phyloP scores from a whole-genome alignment of 2,329 filamentous ascomycete genomes.

The Cryphonectria nitschkei region DNA sequence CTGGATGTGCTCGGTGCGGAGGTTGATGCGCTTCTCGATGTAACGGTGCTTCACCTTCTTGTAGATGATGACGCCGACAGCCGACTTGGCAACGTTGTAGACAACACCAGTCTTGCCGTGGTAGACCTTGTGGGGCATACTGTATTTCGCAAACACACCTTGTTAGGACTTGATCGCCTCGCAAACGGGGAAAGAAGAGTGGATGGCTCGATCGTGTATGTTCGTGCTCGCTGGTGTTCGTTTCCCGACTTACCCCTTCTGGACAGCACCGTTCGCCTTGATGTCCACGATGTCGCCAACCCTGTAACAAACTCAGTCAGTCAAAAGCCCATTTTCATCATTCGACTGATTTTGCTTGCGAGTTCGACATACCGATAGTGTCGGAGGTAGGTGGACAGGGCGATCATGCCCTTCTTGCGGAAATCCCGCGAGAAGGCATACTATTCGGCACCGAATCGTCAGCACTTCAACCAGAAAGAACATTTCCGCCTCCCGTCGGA shows the following conservation, averaged over 20 bases:
- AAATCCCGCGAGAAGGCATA: constrained; percentile 94
- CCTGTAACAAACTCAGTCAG: constrained; percentile 47
- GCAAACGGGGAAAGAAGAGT: neutral
- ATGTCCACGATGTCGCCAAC: constrained; percentile 99
- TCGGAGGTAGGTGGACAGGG: constrained; percentile 90
- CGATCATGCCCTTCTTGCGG: constrained; percentile 94
- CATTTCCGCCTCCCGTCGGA: neutral
- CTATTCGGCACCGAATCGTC: constrained; percentile 46
- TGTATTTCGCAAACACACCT: constrained; percentile 43
- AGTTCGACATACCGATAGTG: constrained; percentile 74
- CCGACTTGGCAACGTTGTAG: constrained; percentile 99
- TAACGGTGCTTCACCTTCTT: constrained; percentile 99
- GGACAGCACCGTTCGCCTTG: constrained; percentile 96
- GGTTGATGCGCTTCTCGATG: constrained; percentile 99
- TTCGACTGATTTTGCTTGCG: constrained; percentile 7
- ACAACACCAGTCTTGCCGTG: constrained; percentile 98
- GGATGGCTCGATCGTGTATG: constrained; percentile 11
- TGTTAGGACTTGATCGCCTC: constrained; percentile 39
- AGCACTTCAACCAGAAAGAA: constrained; percentile 38
- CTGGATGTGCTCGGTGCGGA: constrained; percentile 95
- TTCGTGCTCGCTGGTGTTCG: constrained; percentile 35
- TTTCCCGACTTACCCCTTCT: constrained; percentile 79
- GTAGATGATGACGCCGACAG: constrained; percentile 98
- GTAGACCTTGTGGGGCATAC: constrained; percentile 99
- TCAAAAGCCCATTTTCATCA: constrained; percentile 13